Evolutionary conservation across 2,329 filamentous ascomycete species (phyloP).

Genomic region (Fusarium liriodendri): DNA sequence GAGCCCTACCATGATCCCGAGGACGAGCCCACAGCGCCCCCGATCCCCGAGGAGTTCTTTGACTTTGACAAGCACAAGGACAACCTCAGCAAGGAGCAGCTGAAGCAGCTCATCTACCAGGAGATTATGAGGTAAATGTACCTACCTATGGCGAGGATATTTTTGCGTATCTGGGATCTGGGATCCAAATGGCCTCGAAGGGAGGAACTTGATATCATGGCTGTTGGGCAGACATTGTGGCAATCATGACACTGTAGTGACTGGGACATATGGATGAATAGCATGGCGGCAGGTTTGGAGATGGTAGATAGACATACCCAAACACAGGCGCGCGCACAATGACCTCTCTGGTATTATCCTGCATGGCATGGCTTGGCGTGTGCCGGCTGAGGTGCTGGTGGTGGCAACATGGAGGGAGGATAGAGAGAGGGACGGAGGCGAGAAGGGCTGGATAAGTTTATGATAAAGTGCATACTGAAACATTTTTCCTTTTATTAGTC

Average conservation of each 20-base stretch:
- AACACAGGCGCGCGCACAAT: conserved; percentile 21
- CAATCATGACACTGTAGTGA: conserved; percentile 17
- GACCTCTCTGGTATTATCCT: conserved; percentile 18
- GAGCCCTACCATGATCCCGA: conserved; percentile 99
- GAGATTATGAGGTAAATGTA: conserved; percentile 80
- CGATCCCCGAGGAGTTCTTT: conserved; percentile 99
- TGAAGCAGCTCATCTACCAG: conserved; percentile 97
- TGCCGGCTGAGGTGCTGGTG: conserved; percentile 20
- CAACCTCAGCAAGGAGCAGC: conserved; percentile 95
- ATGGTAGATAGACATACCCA: conserved; percentile 36
- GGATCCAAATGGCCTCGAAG: conserved; percentile 9
- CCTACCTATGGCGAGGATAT: not conserved
- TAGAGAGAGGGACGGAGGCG: conserved; percentile 15
- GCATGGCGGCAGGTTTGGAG: conserved; percentile 30
- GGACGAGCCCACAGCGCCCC: conserved; percentile 95
- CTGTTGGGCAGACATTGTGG: conserved; percentile 5
- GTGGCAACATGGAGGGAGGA: conserved; percentile 3
- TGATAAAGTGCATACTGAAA: conserved; percentile 34
- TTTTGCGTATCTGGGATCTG: conserved; percentile 16
- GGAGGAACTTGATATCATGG: not conserved
- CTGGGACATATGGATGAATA: conserved; percentile 18
- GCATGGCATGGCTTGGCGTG: conserved; percentile 19
- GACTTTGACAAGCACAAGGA: conserved; percentile 99
- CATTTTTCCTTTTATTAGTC: conserved; percentile 26
- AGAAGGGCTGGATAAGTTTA: conserved; percentile 11